Evolutionary conservation across 345 rosid genomes (phyloP).

Genomic region (Salix exigua): DNA sequence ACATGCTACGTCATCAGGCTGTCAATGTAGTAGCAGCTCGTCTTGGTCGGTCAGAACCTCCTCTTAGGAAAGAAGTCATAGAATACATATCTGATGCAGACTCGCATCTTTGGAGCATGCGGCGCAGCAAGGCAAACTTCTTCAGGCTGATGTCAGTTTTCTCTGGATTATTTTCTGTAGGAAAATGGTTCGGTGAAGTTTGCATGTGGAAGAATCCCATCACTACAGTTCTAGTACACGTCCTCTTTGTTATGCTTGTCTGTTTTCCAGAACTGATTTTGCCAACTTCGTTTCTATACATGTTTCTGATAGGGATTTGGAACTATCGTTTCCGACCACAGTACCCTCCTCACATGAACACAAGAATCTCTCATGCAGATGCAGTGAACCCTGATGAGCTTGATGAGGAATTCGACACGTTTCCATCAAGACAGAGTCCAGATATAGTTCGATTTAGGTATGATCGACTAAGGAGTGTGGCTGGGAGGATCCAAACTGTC

Average conservation of each 20-base stretch:
- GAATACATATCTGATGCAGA: slow-evolving; percentile 31
- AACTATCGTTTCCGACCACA: slow-evolving; percentile 23
- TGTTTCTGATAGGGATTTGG: slow-evolving; percentile 30
- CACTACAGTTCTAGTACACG: slow-evolving; percentile 27
- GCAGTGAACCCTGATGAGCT: slow-evolving; percentile 28
- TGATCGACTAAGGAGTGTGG: slow-evolving; percentile 28
- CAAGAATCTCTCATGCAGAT: slow-evolving; percentile 26
- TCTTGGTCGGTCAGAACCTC: slow-evolving; percentile 30
- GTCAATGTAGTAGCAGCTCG: slow-evolving; percentile 30
- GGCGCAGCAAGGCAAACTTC: slow-evolving; percentile 35
- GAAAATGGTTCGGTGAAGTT: slow-evolving; percentile 28
- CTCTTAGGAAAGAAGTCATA: slow-evolving; percentile 27
- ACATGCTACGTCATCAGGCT: slow-evolving; percentile 26
- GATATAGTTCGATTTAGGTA: slow-evolving; percentile 27
- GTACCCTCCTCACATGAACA: slow-evolving; percentile 32
- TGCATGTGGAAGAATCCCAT: slow-evolving; percentile 26
- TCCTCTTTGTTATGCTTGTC: slow-evolving; percentile 26
- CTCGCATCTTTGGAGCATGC: slow-evolving; percentile 34
- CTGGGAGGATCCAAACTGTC: slow-evolving; percentile 32
- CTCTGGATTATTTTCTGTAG: slow-evolving; percentile 17
- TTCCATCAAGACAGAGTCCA: slow-evolving; percentile 17
- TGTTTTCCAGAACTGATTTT: slow-evolving; percentile 28
- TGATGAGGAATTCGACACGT: slow-evolving; percentile 31
- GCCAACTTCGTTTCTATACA: slow-evolving; percentile 24
- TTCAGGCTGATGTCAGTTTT: slow-evolving; percentile 29